Conservation (phyloP, 805 yeast species). For the Wickerhamiella bombiphila region DNA sequence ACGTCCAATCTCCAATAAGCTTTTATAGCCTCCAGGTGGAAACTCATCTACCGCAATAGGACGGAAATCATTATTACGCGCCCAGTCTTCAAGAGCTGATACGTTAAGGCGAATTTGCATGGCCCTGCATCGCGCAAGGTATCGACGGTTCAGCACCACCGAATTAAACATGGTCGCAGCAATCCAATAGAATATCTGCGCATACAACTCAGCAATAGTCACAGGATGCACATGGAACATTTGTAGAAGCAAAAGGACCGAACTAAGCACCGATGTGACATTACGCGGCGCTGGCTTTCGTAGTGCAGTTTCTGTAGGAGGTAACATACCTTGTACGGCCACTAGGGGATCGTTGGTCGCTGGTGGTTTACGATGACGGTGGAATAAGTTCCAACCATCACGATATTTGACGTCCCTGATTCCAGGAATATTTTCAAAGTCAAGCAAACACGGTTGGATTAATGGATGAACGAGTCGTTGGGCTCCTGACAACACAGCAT, state of each 20-base stretch:
- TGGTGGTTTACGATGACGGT: constrained; percentile 22
- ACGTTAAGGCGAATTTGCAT: constrained; percentile 79
- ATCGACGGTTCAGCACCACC: constrained; percentile 49
- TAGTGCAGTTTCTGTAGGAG: constrained; percentile 59
- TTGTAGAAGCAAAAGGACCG: constrained; percentile 65
- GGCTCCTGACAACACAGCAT: constrained; percentile 6
- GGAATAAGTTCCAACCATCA: constrained; percentile 51
- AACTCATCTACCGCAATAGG: constrained; percentile 24
- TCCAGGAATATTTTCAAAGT: constrained; percentile 74
- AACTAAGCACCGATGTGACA: constrained; percentile 75
- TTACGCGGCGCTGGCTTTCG: constrained; percentile 84
- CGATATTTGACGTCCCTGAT: constrained; percentile 62
- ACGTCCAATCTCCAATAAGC: constrained; percentile 51
- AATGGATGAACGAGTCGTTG: constrained; percentile 12
- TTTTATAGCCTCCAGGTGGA: constrained; percentile 31
- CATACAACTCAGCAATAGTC: constrained; percentile 60
- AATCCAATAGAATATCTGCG: constrained; percentile 67
- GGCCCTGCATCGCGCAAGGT: constrained; percentile 68
- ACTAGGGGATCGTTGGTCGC: constrained; percentile 45
- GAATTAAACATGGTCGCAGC: constrained; percentile 60
- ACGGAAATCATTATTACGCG: constrained; percentile 48
- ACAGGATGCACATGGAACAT: constrained; percentile 68
- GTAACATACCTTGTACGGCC: constrained; percentile 59
- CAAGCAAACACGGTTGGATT: constrained; percentile 27
- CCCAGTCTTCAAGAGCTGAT: constrained; percentile 87